These are phyloP conservation scores for Mantamonas sphyraenae DNA, from an alignment of 78 protist genomes.

Conservation along the genomic window DNA sequence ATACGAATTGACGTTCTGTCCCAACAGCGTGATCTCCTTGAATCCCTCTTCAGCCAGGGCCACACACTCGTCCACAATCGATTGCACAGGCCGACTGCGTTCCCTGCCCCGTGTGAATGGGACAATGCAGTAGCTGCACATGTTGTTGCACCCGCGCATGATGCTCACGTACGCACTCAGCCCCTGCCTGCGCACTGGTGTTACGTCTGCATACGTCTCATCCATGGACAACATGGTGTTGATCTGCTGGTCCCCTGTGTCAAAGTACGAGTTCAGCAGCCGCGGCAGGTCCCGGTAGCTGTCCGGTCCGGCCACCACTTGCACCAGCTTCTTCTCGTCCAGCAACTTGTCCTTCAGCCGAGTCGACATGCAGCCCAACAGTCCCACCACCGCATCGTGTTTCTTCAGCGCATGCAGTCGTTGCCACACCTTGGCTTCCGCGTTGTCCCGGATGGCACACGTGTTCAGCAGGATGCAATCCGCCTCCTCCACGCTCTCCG, in stretches of 20 bases:
- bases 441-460: conserved; percentile 84
- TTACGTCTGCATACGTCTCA: conserved; percentile 90
- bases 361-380: conserved; percentile 86
- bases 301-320: conserved; percentile 81
- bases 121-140: conserved; percentile 91
- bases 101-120: conserved; percentile 93
- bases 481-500: conserved; percentile 35
- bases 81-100: conserved; percentile 46
- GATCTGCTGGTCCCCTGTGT: too few species aligned
- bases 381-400: neutral
- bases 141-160: conserved; percentile 90
- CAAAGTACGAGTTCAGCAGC: too few species aligned
- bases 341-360: conserved; percentile 62
- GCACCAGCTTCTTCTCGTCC: conserved; percentile 47
- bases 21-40: conserved; percentile 68
- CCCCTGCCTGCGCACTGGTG: too few species aligned
- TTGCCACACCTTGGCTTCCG: conserved; percentile 72
- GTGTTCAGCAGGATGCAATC: conserved; percentile 77
- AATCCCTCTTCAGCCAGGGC: conserved; percentile 18
- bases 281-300: conserved; percentile 79
- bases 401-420: conserved; percentile 36
- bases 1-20: conserved; percentile 89
- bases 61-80: conserved; percentile 64
- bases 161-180: conserved; percentile 20
- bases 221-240: conserved; percentile 75